Evolutionary conservation across 768 basidiomycete genomes (phyloP).

Genomic region (Lactifluus subvellereus): DNA sequence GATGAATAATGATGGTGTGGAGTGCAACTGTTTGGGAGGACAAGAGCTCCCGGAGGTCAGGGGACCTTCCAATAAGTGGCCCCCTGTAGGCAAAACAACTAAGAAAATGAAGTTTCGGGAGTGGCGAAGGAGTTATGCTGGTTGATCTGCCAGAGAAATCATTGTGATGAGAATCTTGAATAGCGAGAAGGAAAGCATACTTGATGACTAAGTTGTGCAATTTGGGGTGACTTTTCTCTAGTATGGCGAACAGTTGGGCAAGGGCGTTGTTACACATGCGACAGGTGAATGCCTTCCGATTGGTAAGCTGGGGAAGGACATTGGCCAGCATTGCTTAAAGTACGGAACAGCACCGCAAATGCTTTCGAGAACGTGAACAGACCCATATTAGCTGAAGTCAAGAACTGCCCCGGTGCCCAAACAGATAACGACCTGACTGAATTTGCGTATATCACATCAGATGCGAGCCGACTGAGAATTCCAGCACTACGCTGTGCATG

Average conservation of each 20-base stretch:
- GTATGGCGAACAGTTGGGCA: conserved; percentile 43
- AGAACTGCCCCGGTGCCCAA: conserved; percentile 45
- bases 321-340: conserved; percentile 51
- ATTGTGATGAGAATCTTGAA: background rate
- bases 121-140: background rate
- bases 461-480: conserved; percentile 60
- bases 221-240: conserved; percentile 45
- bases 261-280: conserved; percentile 52
- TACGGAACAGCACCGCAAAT: background rate
- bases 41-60: conserved; percentile 44
- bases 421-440: conserved; percentile 54
- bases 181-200: conserved; percentile 31
- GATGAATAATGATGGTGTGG: conserved; percentile 15
- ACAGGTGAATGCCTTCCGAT: conserved; percentile 55
- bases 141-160: conserved; percentile 3
- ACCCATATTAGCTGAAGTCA: conserved; percentile 64
- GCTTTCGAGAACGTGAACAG: conserved; percentile 10
- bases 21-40: conserved; percentile 10
- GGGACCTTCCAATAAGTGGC: conserved; percentile 31
- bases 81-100: conserved; percentile 33
- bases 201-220: conserved; percentile 31
- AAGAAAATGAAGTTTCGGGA: conserved; percentile 22
- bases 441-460: conserved; percentile 52
- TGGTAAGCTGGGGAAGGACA: conserved; percentile 55
- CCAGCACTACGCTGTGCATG: conserved; percentile 65